Evolutionary conservation across 805 yeast genomes (phyloP).

Genomic region (Wickerhamiella musiphila): DNA sequence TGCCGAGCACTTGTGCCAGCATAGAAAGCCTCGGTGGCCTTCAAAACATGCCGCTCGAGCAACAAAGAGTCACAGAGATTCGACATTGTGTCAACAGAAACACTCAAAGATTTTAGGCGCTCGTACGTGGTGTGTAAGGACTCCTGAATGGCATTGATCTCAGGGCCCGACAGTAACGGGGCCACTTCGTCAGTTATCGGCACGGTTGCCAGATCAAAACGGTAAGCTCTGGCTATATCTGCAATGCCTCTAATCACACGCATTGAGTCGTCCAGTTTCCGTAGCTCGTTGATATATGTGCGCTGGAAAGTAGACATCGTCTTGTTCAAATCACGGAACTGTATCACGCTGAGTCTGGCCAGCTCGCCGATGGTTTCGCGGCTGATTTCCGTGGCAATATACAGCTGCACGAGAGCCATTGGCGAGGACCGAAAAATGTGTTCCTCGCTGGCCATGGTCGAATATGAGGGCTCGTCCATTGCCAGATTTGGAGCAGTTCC

Average conservation of each 20-base stretch:
- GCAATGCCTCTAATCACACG: conserved; percentile 23
- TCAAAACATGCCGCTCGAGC: conserved; percentile 51
- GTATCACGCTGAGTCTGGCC: conserved; percentile 71
- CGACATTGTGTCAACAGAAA: conserved; percentile 46
- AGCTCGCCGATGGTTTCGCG: conserved; percentile 67
- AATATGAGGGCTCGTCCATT: not conserved
- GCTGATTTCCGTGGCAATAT: conserved; percentile 74
- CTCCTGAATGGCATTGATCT: conserved; percentile 51
- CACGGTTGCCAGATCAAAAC: not conserved
- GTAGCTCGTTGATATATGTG: conserved; percentile 70
- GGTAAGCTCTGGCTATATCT: not conserved
- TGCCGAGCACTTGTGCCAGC: conserved; percentile 19
- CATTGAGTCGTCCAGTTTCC: conserved; percentile 54
- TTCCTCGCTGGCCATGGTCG: conserved; percentile 5
- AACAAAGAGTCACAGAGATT: conserved; percentile 42
- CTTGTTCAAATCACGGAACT: conserved; percentile 74
- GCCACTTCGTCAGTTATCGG: conserved; percentile 2
- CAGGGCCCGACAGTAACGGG: conserved; percentile 27
- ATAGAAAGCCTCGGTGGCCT: conserved; percentile 29
- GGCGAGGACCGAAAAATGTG: conserved; percentile 62
- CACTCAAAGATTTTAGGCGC: conserved; percentile 50
- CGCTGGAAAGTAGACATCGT: conserved; percentile 72
- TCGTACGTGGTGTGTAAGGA: conserved; percentile 51
- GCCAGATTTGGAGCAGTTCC: no score
- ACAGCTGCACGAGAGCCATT: conserved; percentile 84